Percentiles rank a stretch among this genome's conserved stretches.
Evolutionary conservation across 345 rosid species (phyloP).

Genomic region (Eucalyptus shirleyi): DNA sequence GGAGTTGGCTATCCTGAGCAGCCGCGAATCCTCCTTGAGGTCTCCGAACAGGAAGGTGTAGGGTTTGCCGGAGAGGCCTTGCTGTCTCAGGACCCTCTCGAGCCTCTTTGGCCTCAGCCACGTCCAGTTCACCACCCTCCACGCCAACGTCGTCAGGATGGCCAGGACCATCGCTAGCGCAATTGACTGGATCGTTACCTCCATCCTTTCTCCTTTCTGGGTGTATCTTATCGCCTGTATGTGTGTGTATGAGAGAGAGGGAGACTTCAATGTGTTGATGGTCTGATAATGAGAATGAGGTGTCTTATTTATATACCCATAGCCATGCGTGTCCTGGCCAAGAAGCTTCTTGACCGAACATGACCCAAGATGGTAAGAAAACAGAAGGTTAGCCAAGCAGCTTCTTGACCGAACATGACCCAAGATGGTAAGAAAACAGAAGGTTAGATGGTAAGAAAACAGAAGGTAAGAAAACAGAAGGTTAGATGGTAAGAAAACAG

Average conservation of each 20-base stretch:
- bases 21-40: neutral
- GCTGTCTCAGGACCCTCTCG: neutral
- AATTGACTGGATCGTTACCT: neutral
- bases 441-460: neutral
- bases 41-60: neutral
- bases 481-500: neutral
- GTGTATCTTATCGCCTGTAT: neutral
- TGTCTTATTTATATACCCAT: neutral
- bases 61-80: neutral
- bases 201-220: neutral
- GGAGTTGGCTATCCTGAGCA: neutral
- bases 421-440: neutral
- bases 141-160: neutral
- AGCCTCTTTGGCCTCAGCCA: slow-evolving; percentile 2
- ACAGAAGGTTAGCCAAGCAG: neutral
- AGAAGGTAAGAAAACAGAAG: neutral
- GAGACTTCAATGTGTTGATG: neutral
- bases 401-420: neutral
- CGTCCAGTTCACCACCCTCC: neutral
- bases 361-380: neutral
- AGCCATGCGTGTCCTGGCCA: neutral
- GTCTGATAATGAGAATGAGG: neutral
- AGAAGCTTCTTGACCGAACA: neutral
- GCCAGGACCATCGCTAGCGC: neutral
- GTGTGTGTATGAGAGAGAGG: neutral